Conservation (phyloP, 2,329 filamentous ascomycete species). For the Aulographum hederae region DNA sequence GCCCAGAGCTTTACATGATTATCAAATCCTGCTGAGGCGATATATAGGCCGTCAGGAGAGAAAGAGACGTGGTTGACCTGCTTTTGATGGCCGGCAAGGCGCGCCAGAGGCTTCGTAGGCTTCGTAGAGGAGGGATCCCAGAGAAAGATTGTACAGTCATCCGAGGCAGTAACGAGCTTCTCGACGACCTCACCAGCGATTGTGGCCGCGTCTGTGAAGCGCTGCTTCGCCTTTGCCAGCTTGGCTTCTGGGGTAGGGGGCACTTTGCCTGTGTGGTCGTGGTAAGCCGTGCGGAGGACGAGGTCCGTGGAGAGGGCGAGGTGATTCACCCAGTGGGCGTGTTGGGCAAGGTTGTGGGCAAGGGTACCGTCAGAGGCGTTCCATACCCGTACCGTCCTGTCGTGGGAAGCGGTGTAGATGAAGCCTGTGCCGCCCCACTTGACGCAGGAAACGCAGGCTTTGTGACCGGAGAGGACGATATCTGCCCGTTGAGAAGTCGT, state of each 20-base stretch:
- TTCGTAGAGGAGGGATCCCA: slow-evolving; percentile 55
- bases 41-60: slow-evolving; percentile 71
- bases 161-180: slow-evolving; percentile 72
- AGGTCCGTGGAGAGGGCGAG: slow-evolving; percentile 87
- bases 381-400: slow-evolving; percentile 89
- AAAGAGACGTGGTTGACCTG: slow-evolving; percentile 93
- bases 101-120: slow-evolving; percentile 68
- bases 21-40: slow-evolving; percentile 82
- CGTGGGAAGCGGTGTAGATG: slow-evolving; percentile 45
- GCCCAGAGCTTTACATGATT: slow-evolving; percentile 92
- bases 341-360: slow-evolving; percentile 58
- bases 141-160: slow-evolving; percentile 92
- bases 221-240: slow-evolving; percentile 54
- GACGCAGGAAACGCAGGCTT: slow-evolving; percentile 74
- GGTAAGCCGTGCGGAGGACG: slow-evolving; percentile 67
- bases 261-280: slow-evolving; percentile 60
- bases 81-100: slow-evolving; percentile 87
- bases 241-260: slow-evolving; percentile 54
- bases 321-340: slow-evolving; percentile 93
- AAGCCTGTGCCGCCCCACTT: slow-evolving; percentile 78
- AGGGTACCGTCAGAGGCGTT: slow-evolving; percentile 62
- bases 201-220: slow-evolving; percentile 72
- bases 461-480: slow-evolving; percentile 73
- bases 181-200: slow-evolving; percentile 63
- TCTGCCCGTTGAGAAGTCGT: slow-evolving; percentile 62